These are phyloP conservation scores for Starmerella apis DNA, from an alignment of 805 yeast genomes.

Conservation along the genomic window DNA sequence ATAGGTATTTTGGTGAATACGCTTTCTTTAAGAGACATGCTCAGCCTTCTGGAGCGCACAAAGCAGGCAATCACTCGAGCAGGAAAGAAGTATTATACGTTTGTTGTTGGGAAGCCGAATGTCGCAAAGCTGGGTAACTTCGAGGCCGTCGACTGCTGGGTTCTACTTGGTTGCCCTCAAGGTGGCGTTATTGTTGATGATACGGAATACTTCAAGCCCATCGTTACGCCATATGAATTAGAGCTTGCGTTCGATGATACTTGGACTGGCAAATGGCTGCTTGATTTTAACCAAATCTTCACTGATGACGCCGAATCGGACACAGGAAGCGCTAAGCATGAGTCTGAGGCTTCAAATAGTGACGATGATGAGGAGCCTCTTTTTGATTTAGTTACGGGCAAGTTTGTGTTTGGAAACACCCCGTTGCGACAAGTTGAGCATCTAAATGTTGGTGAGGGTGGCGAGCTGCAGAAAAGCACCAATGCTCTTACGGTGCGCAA, in stretches of 20 bases:
- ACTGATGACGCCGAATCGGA: constrained; percentile 14
- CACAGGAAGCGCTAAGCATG: constrained; percentile 16
- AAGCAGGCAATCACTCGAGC: constrained; percentile 53
- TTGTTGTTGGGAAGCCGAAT: constrained; percentile 96
- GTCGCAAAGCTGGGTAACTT: constrained; percentile 95
- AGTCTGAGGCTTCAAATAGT: constrained; percentile 23
- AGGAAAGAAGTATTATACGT: constrained; percentile 83
- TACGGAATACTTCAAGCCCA: constrained; percentile 71
- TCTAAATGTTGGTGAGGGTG: constrained; percentile 45
- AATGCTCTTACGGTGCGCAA: constrained; percentile 51
- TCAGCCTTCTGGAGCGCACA: constrained; percentile 51
- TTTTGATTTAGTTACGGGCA: constrained; percentile 84
- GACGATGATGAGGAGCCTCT: constrained; percentile 58
- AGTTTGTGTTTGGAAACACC: constrained; percentile 51
- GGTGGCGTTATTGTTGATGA: constrained; percentile 83
- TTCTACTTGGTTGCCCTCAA: constrained; percentile 85
- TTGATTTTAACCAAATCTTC: constrained; percentile 58
- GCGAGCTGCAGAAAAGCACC: constrained; percentile 24
- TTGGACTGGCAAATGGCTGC: constrained; percentile 93
- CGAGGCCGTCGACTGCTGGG: constrained; percentile 91
- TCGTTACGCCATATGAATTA: constrained; percentile 87
- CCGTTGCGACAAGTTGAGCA: constrained; percentile 66
- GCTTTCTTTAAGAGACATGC: constrained; percentile 66
- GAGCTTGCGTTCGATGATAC: constrained; percentile 66
- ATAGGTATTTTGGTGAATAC: constrained; percentile 88